Evolutionary conservation across 805 yeast species (phyloP).

Genomic region (Zygosaccharomyces bailii): DNA sequence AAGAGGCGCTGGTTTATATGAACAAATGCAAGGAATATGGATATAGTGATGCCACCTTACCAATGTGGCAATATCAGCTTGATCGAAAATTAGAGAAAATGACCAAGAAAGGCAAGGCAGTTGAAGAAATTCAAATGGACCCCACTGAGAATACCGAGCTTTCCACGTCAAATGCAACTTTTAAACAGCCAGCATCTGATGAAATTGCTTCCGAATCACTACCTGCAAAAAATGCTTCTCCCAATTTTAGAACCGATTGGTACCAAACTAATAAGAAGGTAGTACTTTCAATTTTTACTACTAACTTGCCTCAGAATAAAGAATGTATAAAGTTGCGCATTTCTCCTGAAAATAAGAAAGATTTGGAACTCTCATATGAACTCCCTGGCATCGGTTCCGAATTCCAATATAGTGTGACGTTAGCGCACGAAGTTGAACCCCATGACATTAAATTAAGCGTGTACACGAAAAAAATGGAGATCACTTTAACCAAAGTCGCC

Average conservation of each 20-base stretch:
- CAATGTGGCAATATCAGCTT: constrained; percentile 41
- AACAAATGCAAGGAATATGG: constrained; percentile 42
- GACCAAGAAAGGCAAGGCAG: constrained; percentile 8
- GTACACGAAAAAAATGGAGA: constrained; percentile 71
- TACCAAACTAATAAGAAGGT: constrained; percentile 61
- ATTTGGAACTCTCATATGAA: constrained; percentile 31
- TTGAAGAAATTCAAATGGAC: not conserved
- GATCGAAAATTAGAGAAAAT: constrained; percentile 20
- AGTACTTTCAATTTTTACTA: constrained; percentile 68
- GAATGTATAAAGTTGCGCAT: constrained; percentile 42
- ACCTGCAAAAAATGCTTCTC: not conserved
- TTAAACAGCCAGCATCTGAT: not conserved
- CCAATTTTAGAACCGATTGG: constrained; percentile 55
- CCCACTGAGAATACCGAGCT: not conserved
- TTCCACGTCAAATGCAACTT: not conserved
- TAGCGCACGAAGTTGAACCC: constrained; percentile 50
- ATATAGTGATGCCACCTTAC: constrained; percentile 45
- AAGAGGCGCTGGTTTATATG: constrained; percentile 42
- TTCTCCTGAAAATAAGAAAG: constrained; percentile 37
- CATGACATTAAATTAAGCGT: constrained; percentile 46
- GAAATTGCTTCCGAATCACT: not conserved
- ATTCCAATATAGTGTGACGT: constrained; percentile 54
- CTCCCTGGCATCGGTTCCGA: constrained; percentile 42
- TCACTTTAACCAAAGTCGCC: constrained; percentile 49
- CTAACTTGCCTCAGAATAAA: constrained; percentile 47